phyloP scores from a whole-genome alignment of 208 protist genomes.

The Leishmania mexicana region DNA sequence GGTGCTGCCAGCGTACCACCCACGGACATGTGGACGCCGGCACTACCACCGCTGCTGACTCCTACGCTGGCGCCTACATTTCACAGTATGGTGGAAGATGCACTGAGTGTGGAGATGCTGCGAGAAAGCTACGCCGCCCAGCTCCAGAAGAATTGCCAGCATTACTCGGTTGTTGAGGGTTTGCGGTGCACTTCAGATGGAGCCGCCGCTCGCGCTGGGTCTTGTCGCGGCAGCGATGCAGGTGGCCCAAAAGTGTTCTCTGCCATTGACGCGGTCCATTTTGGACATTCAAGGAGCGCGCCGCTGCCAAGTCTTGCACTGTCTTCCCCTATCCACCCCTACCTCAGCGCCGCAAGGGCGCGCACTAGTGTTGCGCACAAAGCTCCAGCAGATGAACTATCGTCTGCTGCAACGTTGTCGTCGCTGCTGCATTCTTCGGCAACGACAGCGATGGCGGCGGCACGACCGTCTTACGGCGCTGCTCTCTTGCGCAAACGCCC shows the following conservation, averaged over 20 bases:
- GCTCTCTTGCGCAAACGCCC: conserved; percentile 1
- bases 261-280: not conserved
- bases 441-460: conserved; percentile 4
- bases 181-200: not conserved
- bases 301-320: not conserved
- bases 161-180: not conserved
- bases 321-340: not conserved
- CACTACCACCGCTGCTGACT: not conserved
- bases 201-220: not conserved
- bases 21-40: not conserved
- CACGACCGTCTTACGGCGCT: conserved; percentile 25
- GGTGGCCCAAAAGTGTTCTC: not conserved
- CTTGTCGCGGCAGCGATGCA: not conserved
- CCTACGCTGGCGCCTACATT: not conserved
- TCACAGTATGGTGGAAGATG: conserved; percentile 8
- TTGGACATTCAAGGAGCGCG: not conserved
- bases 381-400: not conserved
- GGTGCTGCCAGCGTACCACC: not conserved
- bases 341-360: not conserved
- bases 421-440: conserved; percentile 12
- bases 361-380: no score
- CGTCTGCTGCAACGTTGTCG: not conserved
- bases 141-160: not conserved
- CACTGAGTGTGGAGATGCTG: conserved; percentile 4
- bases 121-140: conserved; percentile 3